Evolutionary conservation across 495 filamentous ascomycete genomes (phyloP).

Genomic region (Neurospora sp.): DNA sequence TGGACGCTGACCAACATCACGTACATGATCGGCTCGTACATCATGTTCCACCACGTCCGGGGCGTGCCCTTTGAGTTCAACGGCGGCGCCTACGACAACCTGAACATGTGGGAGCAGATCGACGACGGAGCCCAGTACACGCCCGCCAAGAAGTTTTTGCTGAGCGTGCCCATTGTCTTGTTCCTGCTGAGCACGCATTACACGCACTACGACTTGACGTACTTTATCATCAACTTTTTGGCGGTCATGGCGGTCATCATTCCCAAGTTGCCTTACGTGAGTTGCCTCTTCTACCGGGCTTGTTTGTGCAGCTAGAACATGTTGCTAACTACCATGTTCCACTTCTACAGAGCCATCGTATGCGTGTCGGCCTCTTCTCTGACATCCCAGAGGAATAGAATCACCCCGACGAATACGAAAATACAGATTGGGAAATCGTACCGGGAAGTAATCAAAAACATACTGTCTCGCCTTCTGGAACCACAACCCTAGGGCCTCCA

Average conservation of each 20-base stretch:
- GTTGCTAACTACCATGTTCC: background rate
- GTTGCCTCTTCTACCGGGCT: conserved; percentile 21
- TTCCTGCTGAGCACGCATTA: conserved; percentile 97
- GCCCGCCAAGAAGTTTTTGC: conserved; percentile 93
- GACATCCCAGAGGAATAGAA: conserved; percentile 45
- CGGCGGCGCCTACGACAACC: conserved; percentile 95
- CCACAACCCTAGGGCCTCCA: background rate
- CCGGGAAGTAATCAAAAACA: background rate
- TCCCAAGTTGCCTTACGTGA: conserved; percentile 87
- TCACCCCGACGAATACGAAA: conserved; percentile 9
- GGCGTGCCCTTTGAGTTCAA: conserved; percentile 99
- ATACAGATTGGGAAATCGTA: conserved; percentile 1
- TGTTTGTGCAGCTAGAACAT: conserved; percentile 1
- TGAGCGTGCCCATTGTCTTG: conserved; percentile 85
- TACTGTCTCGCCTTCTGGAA: background rate
- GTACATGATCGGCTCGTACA: conserved; percentile 96
- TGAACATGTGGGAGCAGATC: conserved; percentile 99
- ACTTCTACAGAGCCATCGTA: conserved; percentile 51
- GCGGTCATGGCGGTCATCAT: conserved; percentile 87
- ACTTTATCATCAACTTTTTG: conserved; percentile 93
- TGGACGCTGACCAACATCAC: conserved; percentile 98
- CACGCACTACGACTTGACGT: conserved; percentile 91
- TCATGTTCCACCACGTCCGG: conserved; percentile 99
- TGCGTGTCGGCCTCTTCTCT: conserved; percentile 58
- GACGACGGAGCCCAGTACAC: conserved; percentile 99